These are phyloP conservation scores for Neospora caninum DNA, from an alignment of 169 alveolate species.

Conservation along the genomic window DNA sequence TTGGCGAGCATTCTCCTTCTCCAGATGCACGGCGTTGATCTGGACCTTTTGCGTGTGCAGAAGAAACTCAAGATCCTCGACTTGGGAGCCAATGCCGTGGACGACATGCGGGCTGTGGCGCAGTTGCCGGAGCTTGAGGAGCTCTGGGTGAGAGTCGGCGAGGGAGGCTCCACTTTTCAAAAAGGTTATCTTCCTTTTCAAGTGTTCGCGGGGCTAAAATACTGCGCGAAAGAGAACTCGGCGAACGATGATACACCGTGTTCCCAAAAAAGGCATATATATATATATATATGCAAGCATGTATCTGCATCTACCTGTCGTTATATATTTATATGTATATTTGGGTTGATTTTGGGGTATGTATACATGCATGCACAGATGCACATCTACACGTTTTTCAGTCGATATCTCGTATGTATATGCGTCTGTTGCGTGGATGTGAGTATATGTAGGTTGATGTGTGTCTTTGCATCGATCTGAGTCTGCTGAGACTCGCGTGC, in stretches of 20 bases:
- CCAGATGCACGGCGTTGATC: too few relatives aligned
- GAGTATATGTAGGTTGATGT: too few relatives aligned
- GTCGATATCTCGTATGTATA: too few relatives aligned
- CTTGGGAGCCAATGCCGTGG: conserved; percentile 70
- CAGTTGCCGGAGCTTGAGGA: conserved; percentile 69
- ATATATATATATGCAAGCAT: neutral
- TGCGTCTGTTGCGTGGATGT: too few relatives aligned
- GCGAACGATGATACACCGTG: neutral
- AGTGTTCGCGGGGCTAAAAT: too few relatives aligned
- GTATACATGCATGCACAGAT: too few relatives aligned
- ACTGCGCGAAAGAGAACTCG: neutral
- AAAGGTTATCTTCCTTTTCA: too few relatives aligned
- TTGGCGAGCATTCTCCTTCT: too few relatives aligned
- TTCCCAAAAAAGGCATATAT: neutral
- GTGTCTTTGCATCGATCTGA: too few relatives aligned
- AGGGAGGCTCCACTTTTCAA: neutral
- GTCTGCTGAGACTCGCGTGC: too few relatives aligned
- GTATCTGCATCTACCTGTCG: neutral
- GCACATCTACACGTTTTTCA: too few relatives aligned
- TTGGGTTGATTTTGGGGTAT: too few relatives aligned
- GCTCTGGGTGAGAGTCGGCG: conserved; percentile 73
- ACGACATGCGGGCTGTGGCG: conserved; percentile 62
- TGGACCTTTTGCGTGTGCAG: conserved; percentile 36
- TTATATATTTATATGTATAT: neutral
- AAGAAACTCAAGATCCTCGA: conserved; percentile 70